Conservation (phyloP, 1,284 basidiomycete genomes). For the Trichosporon ovoides region DNA sequence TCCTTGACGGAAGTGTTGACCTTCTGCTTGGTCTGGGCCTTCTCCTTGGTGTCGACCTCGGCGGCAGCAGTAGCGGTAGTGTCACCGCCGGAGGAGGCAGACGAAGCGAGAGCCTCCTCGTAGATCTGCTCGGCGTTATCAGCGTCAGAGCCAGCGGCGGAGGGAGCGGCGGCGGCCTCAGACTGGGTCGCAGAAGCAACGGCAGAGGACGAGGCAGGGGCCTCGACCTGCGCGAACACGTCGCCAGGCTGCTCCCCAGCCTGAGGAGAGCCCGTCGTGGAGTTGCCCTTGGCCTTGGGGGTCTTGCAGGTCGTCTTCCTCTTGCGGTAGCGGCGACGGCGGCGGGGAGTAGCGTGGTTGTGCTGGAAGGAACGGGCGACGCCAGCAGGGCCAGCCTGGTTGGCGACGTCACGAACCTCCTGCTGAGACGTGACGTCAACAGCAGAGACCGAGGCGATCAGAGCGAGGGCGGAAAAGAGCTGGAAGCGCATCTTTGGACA, state of each 20-base stretch:
- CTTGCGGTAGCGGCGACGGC: not conserved
- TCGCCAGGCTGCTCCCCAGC: not conserved
- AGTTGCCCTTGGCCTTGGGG: not conserved
- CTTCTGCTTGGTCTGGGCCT: not conserved
- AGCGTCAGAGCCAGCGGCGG: not conserved
- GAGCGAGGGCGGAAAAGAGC: constrained; percentile 7
- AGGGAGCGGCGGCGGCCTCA: not conserved
- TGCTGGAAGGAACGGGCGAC: constrained; percentile 4
- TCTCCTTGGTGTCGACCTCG: not conserved
- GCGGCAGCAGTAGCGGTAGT: not conserved
- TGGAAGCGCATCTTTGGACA: constrained; percentile 8
- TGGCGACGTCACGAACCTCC: constrained; percentile 3
- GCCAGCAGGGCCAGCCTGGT: constrained; percentile 8
- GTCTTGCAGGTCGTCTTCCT: constrained; percentile 4
- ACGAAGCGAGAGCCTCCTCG: not conserved
- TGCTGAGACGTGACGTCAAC: constrained; percentile 4
- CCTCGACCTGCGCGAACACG: not conserved
- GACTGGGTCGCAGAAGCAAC: not conserved
- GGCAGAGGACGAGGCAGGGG: not conserved
- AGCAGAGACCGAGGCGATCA: constrained; percentile 7
- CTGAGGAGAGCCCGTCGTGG: not conserved
- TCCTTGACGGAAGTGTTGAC: constrained; percentile 6
- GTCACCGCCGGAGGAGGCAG: not conserved
- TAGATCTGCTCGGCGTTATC: not conserved
- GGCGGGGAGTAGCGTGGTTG: not conserved